Evolutionary conservation across 1,284 basidiomycete genomes (phyloP), one percentile per base, ranked within the genome.

Genomic region (Anthracocystis panici-leucophaei): DNA sequence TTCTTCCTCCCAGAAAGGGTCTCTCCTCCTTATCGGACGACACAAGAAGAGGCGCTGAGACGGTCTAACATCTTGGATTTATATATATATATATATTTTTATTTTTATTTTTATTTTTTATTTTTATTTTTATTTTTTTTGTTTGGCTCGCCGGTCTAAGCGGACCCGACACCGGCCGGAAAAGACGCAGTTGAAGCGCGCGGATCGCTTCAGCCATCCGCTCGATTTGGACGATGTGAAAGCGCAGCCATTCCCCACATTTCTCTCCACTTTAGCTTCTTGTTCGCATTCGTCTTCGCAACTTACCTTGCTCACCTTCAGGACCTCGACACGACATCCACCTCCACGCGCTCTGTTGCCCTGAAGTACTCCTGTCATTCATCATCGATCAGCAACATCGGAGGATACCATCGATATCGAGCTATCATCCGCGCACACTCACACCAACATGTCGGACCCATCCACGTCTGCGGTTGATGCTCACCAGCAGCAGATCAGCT

Each of bases 391-490:
- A 5, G n/a, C 44, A n/a, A 35, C 4, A 29, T 2, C 18, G 3
- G 3, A 31, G 2, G 38, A 6, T 1, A 25, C 6, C 20, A 12
- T 20, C 21, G 29, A 23, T 20, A 56, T 16, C 16, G 16, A 6
- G 20, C 51, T n/a, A 14, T 20, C 46, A 31, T 31, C 46, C 23
- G n/a, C 20, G 16, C 56, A 20, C 38, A 16, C 38, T 10, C 51
- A 25, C n/a, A 11, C 23, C 21, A 57, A 54, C 8, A 77, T 77
- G 74, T 72, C 74, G 45, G 74, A 73, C 18, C 62, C 74, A 54
- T 77, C 74, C 54, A 72, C 74, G 14, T 77, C 74, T 3, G 62
- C 74, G 1, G 63, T 53, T 5, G 69, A 61, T 33, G 61, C 66
- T 11, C 57, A 70, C 31, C 63, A 75, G 50, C 62, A 62, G 53